These are phyloP conservation scores for Alternaria sp. DNA, from an alignment of 2,329 filamentous ascomycete genomes.

Conservation along the genomic window DNA sequence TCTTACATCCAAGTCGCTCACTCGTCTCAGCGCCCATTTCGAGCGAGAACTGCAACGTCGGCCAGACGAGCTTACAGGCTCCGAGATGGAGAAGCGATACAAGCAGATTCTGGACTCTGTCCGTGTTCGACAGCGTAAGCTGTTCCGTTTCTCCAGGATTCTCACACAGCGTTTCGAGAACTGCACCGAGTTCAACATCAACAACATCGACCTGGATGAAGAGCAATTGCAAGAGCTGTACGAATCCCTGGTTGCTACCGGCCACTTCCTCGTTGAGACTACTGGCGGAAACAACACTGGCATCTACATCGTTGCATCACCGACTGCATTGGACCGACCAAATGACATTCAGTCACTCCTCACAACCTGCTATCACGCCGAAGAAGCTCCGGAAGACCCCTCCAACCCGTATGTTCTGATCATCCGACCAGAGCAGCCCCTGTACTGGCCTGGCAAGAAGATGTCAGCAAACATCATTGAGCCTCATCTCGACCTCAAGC, in stretches of 20 bases:
- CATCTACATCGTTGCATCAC: conserved; percentile 85
- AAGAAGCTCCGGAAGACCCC: conserved; percentile 74
- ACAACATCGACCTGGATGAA: conserved; percentile 72
- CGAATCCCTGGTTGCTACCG: conserved; percentile 79
- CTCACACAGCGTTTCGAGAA: conserved; percentile 96
- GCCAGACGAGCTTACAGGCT: conserved; percentile 77
- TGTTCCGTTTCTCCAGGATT: conserved; percentile 93
- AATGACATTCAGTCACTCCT: conserved; percentile 88
- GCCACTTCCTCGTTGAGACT: conserved; percentile 85
- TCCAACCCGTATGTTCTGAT: conserved; percentile 87
- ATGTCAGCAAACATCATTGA: conserved; percentile 77
- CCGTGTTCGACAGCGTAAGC: conserved; percentile 91
- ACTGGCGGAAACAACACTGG: conserved; percentile 73
- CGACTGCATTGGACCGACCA: conserved; percentile 75
- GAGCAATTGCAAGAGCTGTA: conserved; percentile 79
- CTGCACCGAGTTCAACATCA: conserved; percentile 91
- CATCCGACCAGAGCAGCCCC: conserved; percentile 78
- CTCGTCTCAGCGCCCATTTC: conserved; percentile 87
- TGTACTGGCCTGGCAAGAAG: conserved; percentile 83
- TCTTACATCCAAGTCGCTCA: conserved; percentile 90
- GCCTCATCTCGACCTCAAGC: conserved; percentile 83
- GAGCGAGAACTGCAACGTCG: conserved; percentile 88
- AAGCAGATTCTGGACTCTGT: conserved; percentile 96
- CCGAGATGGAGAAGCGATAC: conserved; percentile 96
- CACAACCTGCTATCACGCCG: conserved; percentile 77